A percentile compares a stretch with the other conserved stretches of the same genome.
phyloP scores from a whole-genome alignment of 2,329 filamentous ascomycete genomes.

The Pezicula carpinea region DNA sequence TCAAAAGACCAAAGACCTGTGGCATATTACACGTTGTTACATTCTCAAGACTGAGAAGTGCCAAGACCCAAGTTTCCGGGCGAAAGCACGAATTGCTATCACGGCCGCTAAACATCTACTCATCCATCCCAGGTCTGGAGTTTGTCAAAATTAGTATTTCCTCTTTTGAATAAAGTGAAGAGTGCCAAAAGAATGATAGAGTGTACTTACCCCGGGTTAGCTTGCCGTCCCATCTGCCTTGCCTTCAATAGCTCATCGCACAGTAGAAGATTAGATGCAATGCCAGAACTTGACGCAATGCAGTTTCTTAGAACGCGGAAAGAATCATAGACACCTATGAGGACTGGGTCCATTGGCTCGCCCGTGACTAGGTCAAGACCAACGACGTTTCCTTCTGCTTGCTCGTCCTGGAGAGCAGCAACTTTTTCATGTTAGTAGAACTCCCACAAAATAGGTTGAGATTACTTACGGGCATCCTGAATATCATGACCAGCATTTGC shows the following conservation, averaged over 20 bases:
- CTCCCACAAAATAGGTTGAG: slow-evolving; percentile 11
- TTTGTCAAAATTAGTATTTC: too few species aligned
- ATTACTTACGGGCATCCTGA: slow-evolving; percentile 79
- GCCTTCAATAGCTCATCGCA: slow-evolving; percentile 98
- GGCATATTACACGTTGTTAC: slow-evolving; percentile 1
- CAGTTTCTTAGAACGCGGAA: slow-evolving; percentile 93
- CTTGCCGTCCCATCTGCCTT: slow-evolving; percentile 78
- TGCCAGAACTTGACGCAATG: slow-evolving; percentile 88
- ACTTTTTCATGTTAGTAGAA: slow-evolving; percentile 46
- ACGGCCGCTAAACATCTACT: slow-evolving; percentile 16
- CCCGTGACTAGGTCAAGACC: slow-evolving; percentile 84
- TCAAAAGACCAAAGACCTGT: background rate
- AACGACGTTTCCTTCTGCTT: slow-evolving; percentile 76
- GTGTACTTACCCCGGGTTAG: slow-evolving; percentile 43
- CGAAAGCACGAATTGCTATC: background rate
- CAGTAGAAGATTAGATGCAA: slow-evolving; percentile 89
- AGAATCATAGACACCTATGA: slow-evolving; percentile 91
- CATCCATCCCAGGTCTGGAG: slow-evolving; percentile 53
- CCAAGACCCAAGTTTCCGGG: background rate
- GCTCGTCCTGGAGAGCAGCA: slow-evolving; percentile 80
- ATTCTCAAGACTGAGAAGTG: background rate
- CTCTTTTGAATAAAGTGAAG: too few species aligned
- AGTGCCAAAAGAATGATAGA: too few species aligned
- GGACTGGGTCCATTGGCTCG: slow-evolving; percentile 89
- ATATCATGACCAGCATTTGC: slow-evolving; percentile 96